A percentile compares a stretch with the other conserved stretches of the same genome.
Conservation (phyloP, 768 basidiomycete genomes). For the Cystofilobasidium ferigula region DNA sequence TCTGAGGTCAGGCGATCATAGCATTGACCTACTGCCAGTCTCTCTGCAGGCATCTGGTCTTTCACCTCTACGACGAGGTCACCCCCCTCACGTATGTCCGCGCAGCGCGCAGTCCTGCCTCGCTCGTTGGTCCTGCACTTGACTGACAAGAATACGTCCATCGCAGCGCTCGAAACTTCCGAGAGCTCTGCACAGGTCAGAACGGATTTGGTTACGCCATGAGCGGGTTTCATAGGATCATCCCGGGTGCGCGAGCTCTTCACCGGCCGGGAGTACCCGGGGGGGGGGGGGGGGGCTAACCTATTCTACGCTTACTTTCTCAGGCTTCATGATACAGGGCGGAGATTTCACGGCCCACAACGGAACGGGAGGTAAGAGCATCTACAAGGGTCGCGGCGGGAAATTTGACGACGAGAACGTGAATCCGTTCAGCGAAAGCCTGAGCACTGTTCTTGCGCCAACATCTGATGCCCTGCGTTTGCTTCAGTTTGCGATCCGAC, state of each 20-base stretch:
- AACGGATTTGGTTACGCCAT: constrained; percentile 38
- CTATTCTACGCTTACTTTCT: not conserved
- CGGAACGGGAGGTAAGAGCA: constrained; percentile 39
- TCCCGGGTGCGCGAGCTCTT: not conserved
- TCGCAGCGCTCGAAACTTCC: constrained; percentile 54
- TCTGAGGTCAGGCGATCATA: no score
- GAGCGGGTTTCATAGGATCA: not conserved
- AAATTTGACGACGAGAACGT: constrained; percentile 39
- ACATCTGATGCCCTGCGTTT: not conserved
- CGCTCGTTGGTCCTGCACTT: no score
- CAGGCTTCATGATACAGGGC: constrained; percentile 33
- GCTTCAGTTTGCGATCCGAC: constrained; percentile 10
- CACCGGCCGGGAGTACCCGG: no score
- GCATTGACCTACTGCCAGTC: no score
- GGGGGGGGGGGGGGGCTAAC: no score
- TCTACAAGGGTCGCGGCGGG: constrained; percentile 37
- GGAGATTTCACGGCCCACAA: constrained; percentile 62
- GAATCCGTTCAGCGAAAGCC: constrained; percentile 31
- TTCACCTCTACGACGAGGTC: constrained; percentile 23
- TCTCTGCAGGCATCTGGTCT: constrained; percentile 12
- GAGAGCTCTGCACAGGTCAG: constrained; percentile 58
- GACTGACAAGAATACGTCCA: no score
- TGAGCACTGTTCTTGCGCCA: constrained; percentile 32
- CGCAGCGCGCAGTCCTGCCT: no score
- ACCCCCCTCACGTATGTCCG: constrained; percentile 8